Evolutionary conservation across 345 rosid genomes (phyloP).

Genomic region (Nasturtium officinale): DNA sequence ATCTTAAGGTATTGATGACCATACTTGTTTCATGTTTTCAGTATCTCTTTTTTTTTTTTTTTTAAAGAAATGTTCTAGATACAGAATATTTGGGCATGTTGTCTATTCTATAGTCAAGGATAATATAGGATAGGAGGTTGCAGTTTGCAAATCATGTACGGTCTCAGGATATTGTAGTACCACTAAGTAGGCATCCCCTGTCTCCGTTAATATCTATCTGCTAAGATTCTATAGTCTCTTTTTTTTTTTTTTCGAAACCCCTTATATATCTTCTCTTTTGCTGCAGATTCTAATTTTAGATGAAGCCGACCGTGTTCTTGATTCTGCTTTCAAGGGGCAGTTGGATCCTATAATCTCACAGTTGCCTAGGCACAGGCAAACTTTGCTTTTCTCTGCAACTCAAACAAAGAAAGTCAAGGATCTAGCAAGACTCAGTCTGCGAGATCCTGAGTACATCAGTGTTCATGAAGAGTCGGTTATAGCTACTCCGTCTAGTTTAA

Average conservation of each 20-base stretch:
- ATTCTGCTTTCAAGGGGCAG: slow-evolving; percentile 78
- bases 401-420: slow-evolving; percentile 94
- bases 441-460: slow-evolving; percentile 90
- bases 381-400: slow-evolving; percentile 93
- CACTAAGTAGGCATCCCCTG: background rate
- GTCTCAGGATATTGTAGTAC: slow-evolving; percentile 17
- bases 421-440: slow-evolving; percentile 95
- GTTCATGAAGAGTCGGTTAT: slow-evolving; percentile 82
- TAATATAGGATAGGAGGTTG: background rate
- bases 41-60: too few relatives aligned
- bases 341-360: slow-evolving; percentile 88
- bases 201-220: background rate
- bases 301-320: slow-evolving; percentile 98
- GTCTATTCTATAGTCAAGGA: too few relatives aligned
- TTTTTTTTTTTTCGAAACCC: background rate
- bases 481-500: slow-evolving; percentile 78
- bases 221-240: background rate
- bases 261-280: slow-evolving; percentile 6
- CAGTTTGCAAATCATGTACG: background rate
- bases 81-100: too few relatives aligned
- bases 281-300: slow-evolving; percentile 87
- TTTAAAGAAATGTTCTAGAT: background rate
- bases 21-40: slow-evolving; percentile 12
- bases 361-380: slow-evolving; percentile 80
- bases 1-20: slow-evolving; percentile 67